Percentiles rank a stretch among this genome's conserved stretches.
Evolutionary conservation across 345 rosid genomes (phyloP).

Genomic region (Linum tenue): DNA sequence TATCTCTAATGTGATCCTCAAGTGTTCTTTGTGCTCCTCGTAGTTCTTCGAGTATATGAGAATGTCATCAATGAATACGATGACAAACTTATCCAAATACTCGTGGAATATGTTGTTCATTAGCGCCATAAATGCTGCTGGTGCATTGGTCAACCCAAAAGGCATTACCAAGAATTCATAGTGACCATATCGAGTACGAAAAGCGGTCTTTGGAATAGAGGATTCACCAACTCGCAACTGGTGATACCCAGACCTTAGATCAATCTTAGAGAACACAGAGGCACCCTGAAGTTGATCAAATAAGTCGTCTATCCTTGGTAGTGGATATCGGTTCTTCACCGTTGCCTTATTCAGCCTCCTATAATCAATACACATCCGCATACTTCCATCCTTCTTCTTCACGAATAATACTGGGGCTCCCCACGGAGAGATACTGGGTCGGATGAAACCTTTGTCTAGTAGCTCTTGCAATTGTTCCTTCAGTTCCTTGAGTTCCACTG

Average conservation of each 20-base stretch:
- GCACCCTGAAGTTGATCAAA: not conserved
- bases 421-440: not conserved
- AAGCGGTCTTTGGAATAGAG: not conserved
- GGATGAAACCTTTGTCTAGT: not conserved
- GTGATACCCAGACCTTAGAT: not conserved
- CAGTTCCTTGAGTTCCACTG: not conserved
- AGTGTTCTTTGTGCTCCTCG: too few species aligned
- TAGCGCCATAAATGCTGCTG: not conserved
- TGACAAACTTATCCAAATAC: too few species aligned
- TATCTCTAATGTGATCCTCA: too few species aligned
- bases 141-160: slow-evolving; percentile 1
- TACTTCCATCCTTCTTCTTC: slow-evolving; percentile 2
- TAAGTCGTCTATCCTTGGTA: not conserved
- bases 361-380: not conserved
- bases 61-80: too few species aligned
- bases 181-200: not conserved
- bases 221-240: not conserved
- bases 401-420: not conserved
- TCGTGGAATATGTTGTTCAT: not conserved
- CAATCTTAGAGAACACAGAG: not conserved
- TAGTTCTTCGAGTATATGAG: too few species aligned
- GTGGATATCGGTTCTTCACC: not conserved
- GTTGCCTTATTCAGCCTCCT: not conserved
- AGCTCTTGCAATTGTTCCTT: not conserved
- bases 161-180: slow-evolving; percentile 8